Conservation (phyloP, 2,329 filamentous ascomycete species). For the Claviceps fusiformis region DNA sequence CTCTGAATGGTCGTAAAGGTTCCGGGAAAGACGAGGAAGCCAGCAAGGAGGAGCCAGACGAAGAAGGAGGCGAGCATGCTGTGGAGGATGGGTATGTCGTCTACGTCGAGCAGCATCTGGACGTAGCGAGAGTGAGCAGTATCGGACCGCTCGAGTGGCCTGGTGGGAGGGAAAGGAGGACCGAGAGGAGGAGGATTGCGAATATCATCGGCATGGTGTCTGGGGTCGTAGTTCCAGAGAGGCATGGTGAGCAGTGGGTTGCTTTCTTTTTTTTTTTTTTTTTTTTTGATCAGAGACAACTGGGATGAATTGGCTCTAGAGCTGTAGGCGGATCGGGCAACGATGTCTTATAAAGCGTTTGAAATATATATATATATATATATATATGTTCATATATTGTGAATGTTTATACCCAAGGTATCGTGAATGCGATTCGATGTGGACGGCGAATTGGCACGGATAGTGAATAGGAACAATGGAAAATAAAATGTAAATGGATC, state of each 20-base stretch:
- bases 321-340: too few relatives aligned
- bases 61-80: constrained; percentile 29
- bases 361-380: too few relatives aligned
- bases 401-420: too few relatives aligned
- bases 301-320: too few relatives aligned
- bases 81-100: constrained; percentile 29
- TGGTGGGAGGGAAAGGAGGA: not conserved
- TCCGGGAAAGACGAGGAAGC: constrained; percentile 38
- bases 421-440: too few relatives aligned
- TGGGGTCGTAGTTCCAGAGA: constrained; percentile 2
- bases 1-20: constrained; percentile 31
- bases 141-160: constrained; percentile 10
- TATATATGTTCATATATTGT: too few relatives aligned
- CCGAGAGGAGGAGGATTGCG: not conserved
- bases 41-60: constrained; percentile 35
- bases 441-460: too few relatives aligned
- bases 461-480: too few relatives aligned
- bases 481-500: too few relatives aligned
- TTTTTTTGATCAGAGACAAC: too few relatives aligned
- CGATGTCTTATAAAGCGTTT: too few relatives aligned
- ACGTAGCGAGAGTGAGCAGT: constrained; percentile 25
- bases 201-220: constrained; percentile 4
- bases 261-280: too few relatives aligned
- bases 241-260: constrained; percentile 2
- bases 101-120: constrained; percentile 33